Evolutionary conservation across 2,329 filamentous ascomycete species (phyloP).

Genomic region (Gaeumannomyces sp.): DNA sequence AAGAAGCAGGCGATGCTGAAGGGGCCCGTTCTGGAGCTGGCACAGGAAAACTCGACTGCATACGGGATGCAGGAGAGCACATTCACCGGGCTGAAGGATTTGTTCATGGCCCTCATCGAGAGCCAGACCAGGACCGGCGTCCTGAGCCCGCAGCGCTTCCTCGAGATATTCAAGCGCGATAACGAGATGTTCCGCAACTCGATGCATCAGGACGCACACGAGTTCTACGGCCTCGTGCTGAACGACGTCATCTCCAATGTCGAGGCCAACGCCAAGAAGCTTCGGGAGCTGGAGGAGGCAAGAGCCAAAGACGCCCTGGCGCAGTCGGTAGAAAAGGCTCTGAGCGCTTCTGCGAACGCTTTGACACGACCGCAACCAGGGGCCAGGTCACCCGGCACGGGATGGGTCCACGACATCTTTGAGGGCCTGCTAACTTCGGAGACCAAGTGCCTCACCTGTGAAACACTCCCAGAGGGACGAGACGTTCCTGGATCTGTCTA

Average conservation of each 20-base stretch:
- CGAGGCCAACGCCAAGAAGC: conserved; percentile 71
- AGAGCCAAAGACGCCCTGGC: conserved; percentile 35
- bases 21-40: conserved; percentile 80
- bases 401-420: conserved; percentile 97
- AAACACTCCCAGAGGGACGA: conserved; percentile 96
- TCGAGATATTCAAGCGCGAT: conserved; percentile 88
- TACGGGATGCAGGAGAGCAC: conserved; percentile 94
- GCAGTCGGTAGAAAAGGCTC: conserved; percentile 42
- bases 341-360: conserved; percentile 29
- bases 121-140: conserved; percentile 80
- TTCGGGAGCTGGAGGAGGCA: conserved; percentile 35
- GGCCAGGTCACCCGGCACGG: conserved; percentile 55
- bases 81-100: conserved; percentile 92
- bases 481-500: conserved; percentile 90
- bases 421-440: conserved; percentile 93
- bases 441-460: conserved; percentile 92
- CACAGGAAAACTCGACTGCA: conserved; percentile 68
- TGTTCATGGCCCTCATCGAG: conserved; percentile 84
- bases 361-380: conserved; percentile 29
- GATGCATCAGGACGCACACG: conserved; percentile 98
- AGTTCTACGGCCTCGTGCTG: conserved; percentile 90
- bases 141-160: conserved; percentile 82
- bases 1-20: conserved; percentile 91
- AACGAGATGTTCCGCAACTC: conserved; percentile 97
- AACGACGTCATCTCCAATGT: conserved; percentile 95